phyloP scores from a whole-genome alignment of 768 basidiomycete species.

The Fomitopsis serialis region DNA sequence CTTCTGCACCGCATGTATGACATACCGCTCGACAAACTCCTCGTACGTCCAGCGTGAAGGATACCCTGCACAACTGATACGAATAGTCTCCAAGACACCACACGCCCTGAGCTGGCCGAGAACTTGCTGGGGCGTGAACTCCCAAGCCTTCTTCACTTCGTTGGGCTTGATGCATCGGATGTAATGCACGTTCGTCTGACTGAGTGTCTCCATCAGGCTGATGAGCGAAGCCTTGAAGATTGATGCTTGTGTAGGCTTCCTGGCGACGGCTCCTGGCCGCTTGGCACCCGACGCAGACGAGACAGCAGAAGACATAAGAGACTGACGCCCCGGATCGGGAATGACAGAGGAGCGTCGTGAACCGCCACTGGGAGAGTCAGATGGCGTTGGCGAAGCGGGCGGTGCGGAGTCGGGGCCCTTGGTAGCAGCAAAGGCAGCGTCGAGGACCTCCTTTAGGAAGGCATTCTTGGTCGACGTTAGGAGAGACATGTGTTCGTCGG shows the following conservation, averaged over 20 bases:
- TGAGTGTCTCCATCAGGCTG: slow-evolving; percentile 94
- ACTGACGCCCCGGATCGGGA: slow-evolving; percentile 79
- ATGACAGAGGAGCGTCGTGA: slow-evolving; percentile 82
- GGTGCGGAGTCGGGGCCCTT: slow-evolving; percentile 62
- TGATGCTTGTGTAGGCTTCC: slow-evolving; percentile 94
- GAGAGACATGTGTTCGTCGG: slow-evolving; percentile 93
- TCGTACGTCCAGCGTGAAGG: slow-evolving; percentile 98
- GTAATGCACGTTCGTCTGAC: slow-evolving; percentile 97
- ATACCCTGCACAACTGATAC: slow-evolving; percentile 98
- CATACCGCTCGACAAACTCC: slow-evolving; percentile 95
- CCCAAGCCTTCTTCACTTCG: slow-evolving; percentile 94
- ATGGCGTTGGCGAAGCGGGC: slow-evolving; percentile 70
- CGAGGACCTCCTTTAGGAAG: slow-evolving; percentile 93
- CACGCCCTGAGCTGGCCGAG: slow-evolving; percentile 93
- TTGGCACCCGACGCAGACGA: slow-evolving; percentile 40
- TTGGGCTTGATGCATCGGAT: slow-evolving; percentile 99
- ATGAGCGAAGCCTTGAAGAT: slow-evolving; percentile 97
- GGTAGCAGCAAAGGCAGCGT: slow-evolving; percentile 76
- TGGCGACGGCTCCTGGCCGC: slow-evolving; percentile 63
- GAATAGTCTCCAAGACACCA: slow-evolving; percentile 97
- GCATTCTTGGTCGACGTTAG: slow-evolving; percentile 83
- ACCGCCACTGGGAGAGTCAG: slow-evolving; percentile 70
- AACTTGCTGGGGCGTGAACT: slow-evolving; percentile 93
- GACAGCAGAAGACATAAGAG: slow-evolving; percentile 51
- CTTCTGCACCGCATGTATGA: slow-evolving; percentile 4